Conservation (phyloP, 2,329 filamentous ascomycete species). For the Sordariomycetes sp. region DNA sequence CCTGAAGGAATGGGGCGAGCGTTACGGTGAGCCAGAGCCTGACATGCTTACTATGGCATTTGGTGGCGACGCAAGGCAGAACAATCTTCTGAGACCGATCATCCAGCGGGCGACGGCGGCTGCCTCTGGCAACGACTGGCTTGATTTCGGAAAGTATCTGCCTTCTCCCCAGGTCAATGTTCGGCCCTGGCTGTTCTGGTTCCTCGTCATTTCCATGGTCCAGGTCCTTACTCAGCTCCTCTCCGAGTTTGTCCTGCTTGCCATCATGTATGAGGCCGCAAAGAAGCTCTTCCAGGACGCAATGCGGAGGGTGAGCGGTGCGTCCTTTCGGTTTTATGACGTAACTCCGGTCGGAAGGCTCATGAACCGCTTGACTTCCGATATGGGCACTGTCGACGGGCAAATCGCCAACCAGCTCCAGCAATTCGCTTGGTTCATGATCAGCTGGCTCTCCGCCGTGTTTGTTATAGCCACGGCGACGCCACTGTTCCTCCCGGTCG, state of each 20-base stretch:
- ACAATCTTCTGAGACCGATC: neutral
- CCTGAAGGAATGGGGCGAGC: constrained; percentile 77
- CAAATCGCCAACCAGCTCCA: constrained; percentile 68
- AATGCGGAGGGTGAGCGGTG: constrained; percentile 59
- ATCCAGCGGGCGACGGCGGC: neutral
- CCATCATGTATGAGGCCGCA: constrained; percentile 70
- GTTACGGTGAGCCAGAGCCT: constrained; percentile 30
- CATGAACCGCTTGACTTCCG: constrained; percentile 85
- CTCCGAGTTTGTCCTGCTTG: constrained; percentile 53
- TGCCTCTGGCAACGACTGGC: neutral
- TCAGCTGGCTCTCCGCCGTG: constrained; percentile 62
- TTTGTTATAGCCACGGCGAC: constrained; percentile 70
- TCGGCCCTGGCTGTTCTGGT: constrained; percentile 59
- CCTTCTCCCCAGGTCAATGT: constrained; percentile 47
- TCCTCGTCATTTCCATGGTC: constrained; percentile 49
- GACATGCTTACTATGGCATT: neutral
- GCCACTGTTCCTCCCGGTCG: constrained; percentile 62
- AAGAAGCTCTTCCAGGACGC: constrained; percentile 62
- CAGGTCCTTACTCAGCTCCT: constrained; percentile 47
- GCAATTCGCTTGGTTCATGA: constrained; percentile 52
- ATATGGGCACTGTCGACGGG: constrained; percentile 81
- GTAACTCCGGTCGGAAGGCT: constrained; percentile 77
- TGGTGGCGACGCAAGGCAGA: neutral
- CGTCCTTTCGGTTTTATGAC: constrained; percentile 85
- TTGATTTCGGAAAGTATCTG: constrained; percentile 3